Evolutionary conservation across 2,329 filamentous ascomycete species (phyloP), one percentile per base, ranked within the genome.

Genomic region (Hypomyces rosellus): DNA sequence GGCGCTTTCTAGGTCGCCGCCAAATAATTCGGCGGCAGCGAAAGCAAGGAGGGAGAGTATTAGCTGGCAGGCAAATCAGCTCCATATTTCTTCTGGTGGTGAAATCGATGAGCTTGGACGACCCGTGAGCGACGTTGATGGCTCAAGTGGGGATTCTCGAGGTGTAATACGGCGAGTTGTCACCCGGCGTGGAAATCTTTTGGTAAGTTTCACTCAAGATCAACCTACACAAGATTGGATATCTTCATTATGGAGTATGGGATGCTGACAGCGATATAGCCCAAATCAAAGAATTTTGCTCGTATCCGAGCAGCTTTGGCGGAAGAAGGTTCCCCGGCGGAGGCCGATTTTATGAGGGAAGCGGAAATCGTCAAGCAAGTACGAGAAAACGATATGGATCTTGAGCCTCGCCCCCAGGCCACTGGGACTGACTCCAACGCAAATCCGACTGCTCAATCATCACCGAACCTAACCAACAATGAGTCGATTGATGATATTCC

Each of bases 341-440:
- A 99, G 60, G 86, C 86, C 39, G 93, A 99, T 67, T 84, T 89
- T 51, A 85, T 88, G 47, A 85, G 90, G 37, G 93, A 99, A 73
- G 90, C 92, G 36, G 92, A 97, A 68, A 93, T 97, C 5, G 89
- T 99, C 55, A 88, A 89, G 46, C 93, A 96, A 68, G 91, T 97
- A 25, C 86, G 90, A 39, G 93, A 97, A 66, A 92, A 86, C 59
- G 91, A 96, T 61, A 78, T 85, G 55, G 81, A 83, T 45, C 70
- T 83, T 13, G 78, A 81, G 50, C 72, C 66, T 51, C 65, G 65
- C 59, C 61, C 72, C 49, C 54, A 65, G 43, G 57, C 69, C 49
- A 51, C 61, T 57, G 66, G 69, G 11, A 64, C 76, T 44, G 67
- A 75, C 48, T 62, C 77, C 51, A 73, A 77, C 13, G 73, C 78